Base-by-base conservation (phyloP, 202 grass and related monocot species). In the Carex arenaria region DNA sequence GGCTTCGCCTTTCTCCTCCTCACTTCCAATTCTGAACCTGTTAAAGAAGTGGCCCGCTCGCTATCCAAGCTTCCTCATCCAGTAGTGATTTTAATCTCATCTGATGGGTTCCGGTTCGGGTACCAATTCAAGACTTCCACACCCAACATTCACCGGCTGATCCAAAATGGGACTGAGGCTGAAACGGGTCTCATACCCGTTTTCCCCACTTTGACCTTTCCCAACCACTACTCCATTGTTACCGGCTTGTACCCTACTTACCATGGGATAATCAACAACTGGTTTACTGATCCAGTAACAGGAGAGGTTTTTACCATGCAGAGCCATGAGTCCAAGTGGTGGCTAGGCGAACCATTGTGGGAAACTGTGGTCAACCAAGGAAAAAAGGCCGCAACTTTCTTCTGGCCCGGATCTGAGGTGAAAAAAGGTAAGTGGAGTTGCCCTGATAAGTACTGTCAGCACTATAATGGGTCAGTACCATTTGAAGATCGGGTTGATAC, bases 201-300 rank as follows among this genome's bases (percentile, higher is more conserved):
- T 68, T 98, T 93, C 88, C 93, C 96, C 23, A 93, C 96, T 17
- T 89, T 93, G 49, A 95, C 93, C 57, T 95, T 98, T 78, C 96
- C 96, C 73, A 98, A 98, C 63, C 96, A 98, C 85, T 98, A 98
- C 64, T 98, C 96, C 86, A 95, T 98, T 87, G 96, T 89, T 84
- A 95, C 96, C 11, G 93, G 93, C 2, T 86, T 98, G 18, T 93
- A 95, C 84, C 91, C 93, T 0, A 60, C 91, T 32, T 90, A 90
- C 64, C 96, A 98, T 71, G 93, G 96, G 72, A 93, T 98, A 84
- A 89, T 98, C 85, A 98, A 93, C 86, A 95, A 98, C 85, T 76
- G 79, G 80, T 98, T 98, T 84, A 87, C 92, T 71, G 96, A 98
- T 47, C 91, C 96, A 1, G 4, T 86, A 78, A 84, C 93, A 1